phyloP scores from a whole-genome alignment of 176 grass and related monocot species.

The Elaeis guineensis region DNA sequence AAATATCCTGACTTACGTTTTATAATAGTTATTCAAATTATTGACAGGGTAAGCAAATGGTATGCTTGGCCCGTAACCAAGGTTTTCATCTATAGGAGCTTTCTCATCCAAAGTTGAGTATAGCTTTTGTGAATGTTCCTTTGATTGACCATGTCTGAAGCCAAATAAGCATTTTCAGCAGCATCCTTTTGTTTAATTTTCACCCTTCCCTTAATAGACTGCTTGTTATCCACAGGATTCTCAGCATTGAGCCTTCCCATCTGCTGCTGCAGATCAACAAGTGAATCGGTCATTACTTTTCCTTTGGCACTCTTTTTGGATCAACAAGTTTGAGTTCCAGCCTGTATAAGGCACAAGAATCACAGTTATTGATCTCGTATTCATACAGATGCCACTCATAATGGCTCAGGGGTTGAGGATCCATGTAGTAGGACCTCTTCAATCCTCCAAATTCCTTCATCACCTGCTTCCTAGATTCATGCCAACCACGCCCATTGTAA shows the following conservation, averaged over 20 bases:
- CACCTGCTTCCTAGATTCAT: conserved; percentile 28
- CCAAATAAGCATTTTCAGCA: neutral
- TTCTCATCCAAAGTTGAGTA: neutral
- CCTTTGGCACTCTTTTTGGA: conserved; percentile 15
- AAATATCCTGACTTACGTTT: neutral
- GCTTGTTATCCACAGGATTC: conserved; percentile 9
- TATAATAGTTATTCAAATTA: conserved; percentile 11
- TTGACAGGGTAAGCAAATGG: conserved; percentile 6
- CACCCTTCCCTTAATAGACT: conserved; percentile 6
- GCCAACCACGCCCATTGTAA: conserved; percentile 26
- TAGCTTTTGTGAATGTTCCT: conserved; percentile 4
- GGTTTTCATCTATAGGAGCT: conserved; percentile 2
- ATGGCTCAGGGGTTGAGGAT: conserved; percentile 19
- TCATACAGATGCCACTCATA: conserved; percentile 24
- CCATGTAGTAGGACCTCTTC: conserved; percentile 27
- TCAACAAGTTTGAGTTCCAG: conserved; percentile 21
- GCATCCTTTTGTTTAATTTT: conserved; percentile 7
- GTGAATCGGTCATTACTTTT: conserved; percentile 6
- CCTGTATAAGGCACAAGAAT: conserved; percentile 17
- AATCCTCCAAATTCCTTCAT: conserved; percentile 23
- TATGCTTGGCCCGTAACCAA: conserved; percentile 1
- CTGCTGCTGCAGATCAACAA: conserved; percentile 21
- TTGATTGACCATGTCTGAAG: neutral
- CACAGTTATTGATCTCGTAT: conserved; percentile 23
- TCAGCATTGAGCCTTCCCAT: conserved; percentile 23